Evolutionary conservation across 345 rosid species (phyloP), one percentile per base, ranked within the genome.

Genomic region (Boechera divaricarpa): DNA sequence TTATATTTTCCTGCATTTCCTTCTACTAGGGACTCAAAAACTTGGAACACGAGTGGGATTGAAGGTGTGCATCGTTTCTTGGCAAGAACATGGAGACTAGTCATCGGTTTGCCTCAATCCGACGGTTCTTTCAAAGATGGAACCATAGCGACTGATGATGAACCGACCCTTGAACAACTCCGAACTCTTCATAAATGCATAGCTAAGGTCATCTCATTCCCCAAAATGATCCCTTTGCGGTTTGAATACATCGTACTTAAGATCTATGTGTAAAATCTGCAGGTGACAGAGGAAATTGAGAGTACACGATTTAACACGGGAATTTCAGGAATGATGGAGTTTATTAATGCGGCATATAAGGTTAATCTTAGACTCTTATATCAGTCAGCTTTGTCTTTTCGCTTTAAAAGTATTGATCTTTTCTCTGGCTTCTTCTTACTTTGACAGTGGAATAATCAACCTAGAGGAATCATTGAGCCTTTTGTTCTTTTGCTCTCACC

Each of bases 261-360:
- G 18, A 7, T 9, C 32, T 1, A 5, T 49, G 11, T 51, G 64
- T 44, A 1, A 47, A 59, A 12, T 39, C 48, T 75, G 36, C 85
- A 91, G 98, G 95, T 94, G 54, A 88, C 89, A 0, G 97, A 94
- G 80, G 98, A 94, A 84, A 86, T 85, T 21, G 97, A 92, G 85
- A 95, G 87, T 36, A 94, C 97, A 24, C 63, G 98, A 77, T 94
- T 94, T 79, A 94, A 92, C 85, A 92, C 98, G 0, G 97, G 97
- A 63, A 92, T 92, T 77, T 94, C 97, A 55, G 93, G 97, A 69
- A 92, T 94, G 97, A 94, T 94, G 98, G 98, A 90, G 86, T 94
- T 94, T 81, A 62, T 90, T 65, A 94, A 92, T 79, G 91, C 97
- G 0, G 92, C 97, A 1, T 90, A 88, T 63, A 94, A 94, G 98